These are phyloP conservation scores for Suhomyces panamericanus DNA, from an alignment of 1,139 yeast species.

Conservation along the genomic window DNA sequence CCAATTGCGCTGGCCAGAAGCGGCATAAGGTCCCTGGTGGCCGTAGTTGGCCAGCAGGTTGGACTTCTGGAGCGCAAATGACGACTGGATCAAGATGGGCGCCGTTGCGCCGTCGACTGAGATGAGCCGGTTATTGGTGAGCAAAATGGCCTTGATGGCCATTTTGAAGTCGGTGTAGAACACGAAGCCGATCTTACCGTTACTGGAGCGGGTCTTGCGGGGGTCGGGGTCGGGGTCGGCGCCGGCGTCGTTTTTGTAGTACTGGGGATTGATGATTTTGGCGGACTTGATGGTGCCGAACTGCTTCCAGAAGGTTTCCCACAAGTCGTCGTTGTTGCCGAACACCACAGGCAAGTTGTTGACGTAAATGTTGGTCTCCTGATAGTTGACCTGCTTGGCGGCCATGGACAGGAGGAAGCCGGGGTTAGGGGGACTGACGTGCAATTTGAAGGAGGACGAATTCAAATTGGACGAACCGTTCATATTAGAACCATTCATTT, in stretches of 20 bases:
- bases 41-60: slow-evolving; percentile 2
- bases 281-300: slow-evolving; percentile 47
- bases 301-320: slow-evolving; percentile 44
- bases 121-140: slow-evolving; percentile 37
- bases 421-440: slow-evolving; percentile 11
- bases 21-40: background rate
- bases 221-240: slow-evolving; percentile 15
- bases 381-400: slow-evolving; percentile 36
- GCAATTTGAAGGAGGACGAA: too few relatives aligned
- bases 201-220: slow-evolving; percentile 14
- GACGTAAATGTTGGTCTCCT: slow-evolving; percentile 61
- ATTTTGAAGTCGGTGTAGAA: slow-evolving; percentile 39
- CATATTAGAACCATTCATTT: too few relatives aligned
- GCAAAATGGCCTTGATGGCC: slow-evolving; percentile 42
- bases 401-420: slow-evolving; percentile 15
- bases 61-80: slow-evolving; percentile 42
- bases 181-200: slow-evolving; percentile 46
- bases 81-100: slow-evolving; percentile 36
- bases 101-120: slow-evolving; percentile 20
- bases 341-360: slow-evolving; percentile 50
- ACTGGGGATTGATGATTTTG: slow-evolving; percentile 46
- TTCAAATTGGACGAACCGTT: too few relatives aligned
- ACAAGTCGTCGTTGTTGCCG: slow-evolving; percentile 38
- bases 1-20: slow-evolving; percentile 4
- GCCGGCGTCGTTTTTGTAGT: slow-evolving; percentile 22